Base-by-base conservation (phyloP, 140 eudicot species). In the Bidens hawaiensis region DNA sequence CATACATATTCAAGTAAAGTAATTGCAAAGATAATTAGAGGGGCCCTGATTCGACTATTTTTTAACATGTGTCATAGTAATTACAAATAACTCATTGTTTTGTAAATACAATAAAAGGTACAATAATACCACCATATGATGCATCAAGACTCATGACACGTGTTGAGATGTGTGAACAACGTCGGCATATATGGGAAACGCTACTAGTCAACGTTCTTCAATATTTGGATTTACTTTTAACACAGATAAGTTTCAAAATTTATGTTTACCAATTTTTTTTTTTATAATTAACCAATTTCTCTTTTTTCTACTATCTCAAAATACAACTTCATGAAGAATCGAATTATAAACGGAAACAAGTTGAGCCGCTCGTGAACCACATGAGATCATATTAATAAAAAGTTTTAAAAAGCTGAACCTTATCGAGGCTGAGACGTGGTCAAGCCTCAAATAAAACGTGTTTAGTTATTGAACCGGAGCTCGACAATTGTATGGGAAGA, bases 141-240 rank as follows among this genome's bases (percentile, higher is more conserved):
- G 4, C 17, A 51, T 51, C 31, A 49, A 33, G 11, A 59, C 45
- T 60, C 42, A 34, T 40, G 69, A 60, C 75, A 24, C 41, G 76
- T 70, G 27, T 61, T 26, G 38, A 56, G 41, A 78, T 60, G 56
- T 75, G 49, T 23, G 50, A 63, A 30, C 60, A 58, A 5, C 51
- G 70, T 62, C 63, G 47, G 62, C 59, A 55, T n/a, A n/a, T n/a
- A n/a, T 47, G 68, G 78, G 74, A 43, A 43, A 55, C 65, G 15
- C 55, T 25, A 41, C 24, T 21, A 17, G 45, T 67, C 65, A 56
- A 31, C 36, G 41, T 48, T 50, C 36, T 36, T 28, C 17, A 38
- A 7, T 45, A 28, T 68, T 69, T 45, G 48, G 21, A 49, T 38
- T 48, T 59, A 49, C n/a, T n/a, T 47, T 16, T 10, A 31, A 43